Percentiles rank a stretch among this genome's conserved stretches.
These are phyloP conservation scores for Kickxella alabastrina DNA, from an alignment of 192 early-diverging fungal species.

Conservation along the genomic window DNA sequence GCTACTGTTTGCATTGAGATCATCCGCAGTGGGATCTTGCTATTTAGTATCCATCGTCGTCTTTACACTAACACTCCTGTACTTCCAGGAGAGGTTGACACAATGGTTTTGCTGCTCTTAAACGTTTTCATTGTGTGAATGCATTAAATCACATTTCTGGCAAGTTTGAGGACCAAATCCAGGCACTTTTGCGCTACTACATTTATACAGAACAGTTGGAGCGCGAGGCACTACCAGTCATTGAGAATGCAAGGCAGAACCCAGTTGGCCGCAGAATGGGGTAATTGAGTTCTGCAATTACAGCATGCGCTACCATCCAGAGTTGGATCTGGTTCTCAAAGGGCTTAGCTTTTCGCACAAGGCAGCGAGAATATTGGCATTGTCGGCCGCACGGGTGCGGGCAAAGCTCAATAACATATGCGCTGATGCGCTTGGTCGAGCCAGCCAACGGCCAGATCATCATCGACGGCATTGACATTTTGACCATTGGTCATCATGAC, in stretches of 20 bases:
- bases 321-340: conserved; percentile 70
- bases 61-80: neutral
- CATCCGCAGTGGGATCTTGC: conserved; percentile 1
- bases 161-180: neutral
- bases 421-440: conserved; percentile 63
- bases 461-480: conserved; percentile 61
- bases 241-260: conserved; percentile 42
- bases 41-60: neutral
- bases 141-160: neutral
- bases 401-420: conserved; percentile 58
- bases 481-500: conserved; percentile 39
- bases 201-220: conserved; percentile 6
- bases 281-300: conserved; percentile 68
- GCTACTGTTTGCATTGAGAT: neutral
- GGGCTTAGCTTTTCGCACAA: conserved; percentile 27
- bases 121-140: neutral
- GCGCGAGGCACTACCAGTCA: neutral
- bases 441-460: conserved; percentile 56
- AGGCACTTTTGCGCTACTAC: neutral
- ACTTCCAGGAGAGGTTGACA: neutral
- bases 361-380: conserved; percentile 19
- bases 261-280: conserved; percentile 68
- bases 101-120: neutral
- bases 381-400: conserved; percentile 60
- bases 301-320: conserved; percentile 74